These are phyloP conservation scores for Diaporthe ilicicola DNA, from an alignment of 2,329 filamentous ascomycete genomes.

Conservation along the genomic window DNA sequence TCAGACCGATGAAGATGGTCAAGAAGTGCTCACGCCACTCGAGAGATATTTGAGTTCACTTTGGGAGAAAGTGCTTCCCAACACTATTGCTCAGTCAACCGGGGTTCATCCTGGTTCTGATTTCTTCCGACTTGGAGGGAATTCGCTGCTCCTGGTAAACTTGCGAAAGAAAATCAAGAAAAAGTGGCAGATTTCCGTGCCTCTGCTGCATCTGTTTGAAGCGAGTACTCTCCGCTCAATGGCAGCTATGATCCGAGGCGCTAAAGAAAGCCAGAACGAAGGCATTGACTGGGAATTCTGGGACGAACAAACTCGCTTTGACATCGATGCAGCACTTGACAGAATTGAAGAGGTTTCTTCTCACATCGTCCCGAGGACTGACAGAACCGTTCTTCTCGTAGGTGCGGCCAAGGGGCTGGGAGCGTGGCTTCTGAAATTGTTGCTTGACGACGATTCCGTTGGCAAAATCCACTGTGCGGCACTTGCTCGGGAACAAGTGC, in stretches of 20 bases:
- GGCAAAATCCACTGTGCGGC: neutral
- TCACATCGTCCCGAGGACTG: neutral
- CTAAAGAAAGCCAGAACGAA: neutral
- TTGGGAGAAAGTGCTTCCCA: neutral
- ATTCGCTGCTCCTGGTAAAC: constrained; percentile 48
- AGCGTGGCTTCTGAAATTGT: neutral
- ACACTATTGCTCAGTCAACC: neutral
- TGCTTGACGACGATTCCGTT: neutral
- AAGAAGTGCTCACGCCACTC: neutral
- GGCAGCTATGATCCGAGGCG: constrained; percentile 42
- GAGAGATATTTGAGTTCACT: neutral
- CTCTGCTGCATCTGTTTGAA: neutral
- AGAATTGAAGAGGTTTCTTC: no score
- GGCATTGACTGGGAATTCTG: constrained; percentile 34
- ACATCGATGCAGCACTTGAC: constrained; percentile 19
- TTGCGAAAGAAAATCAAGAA: constrained; percentile 50
- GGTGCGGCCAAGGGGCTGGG: neutral
- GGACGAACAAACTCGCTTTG: constrained; percentile 29
- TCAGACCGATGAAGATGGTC: neutral
- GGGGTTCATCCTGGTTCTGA: constrained; percentile 37
- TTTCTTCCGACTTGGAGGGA: constrained; percentile 53
- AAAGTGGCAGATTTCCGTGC: constrained; percentile 27
- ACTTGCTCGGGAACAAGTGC: neutral
- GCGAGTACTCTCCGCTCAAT: constrained; percentile 48
- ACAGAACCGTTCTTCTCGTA: neutral